Base-by-base conservation (phyloP, 139 green algal genomes). In the Deuterostichococcus epilithicus region DNA sequence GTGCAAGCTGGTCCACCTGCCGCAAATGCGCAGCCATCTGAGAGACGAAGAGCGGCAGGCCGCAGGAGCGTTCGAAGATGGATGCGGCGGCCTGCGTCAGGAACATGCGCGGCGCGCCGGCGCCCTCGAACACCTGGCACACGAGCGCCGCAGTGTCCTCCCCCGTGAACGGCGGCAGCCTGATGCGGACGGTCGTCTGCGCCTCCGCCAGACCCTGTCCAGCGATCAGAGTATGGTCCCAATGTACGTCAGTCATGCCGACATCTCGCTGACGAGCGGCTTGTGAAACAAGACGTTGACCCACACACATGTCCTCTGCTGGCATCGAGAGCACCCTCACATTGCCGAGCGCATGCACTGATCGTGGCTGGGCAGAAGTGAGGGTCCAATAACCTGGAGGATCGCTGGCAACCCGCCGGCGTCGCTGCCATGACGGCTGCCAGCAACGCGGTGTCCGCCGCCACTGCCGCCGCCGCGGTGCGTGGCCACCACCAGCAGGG, bases 21-120 rank as follows among this genome's bases (percentile, higher is more conserved):
- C 26, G 59, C 59, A 68, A 18, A n/a, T 68, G 26, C 15, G 26
- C 59, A n/a, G 26, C 59, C 59, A 68, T 68, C 76, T 81, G 70
- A 52, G 73, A 38, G 59, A 92, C 83, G 76, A 90, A 94, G 38
- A 90, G 76, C 36, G 90, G 90, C 80, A 93, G 85, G 63, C 90
- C 90, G 5, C 78, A 81, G 6, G 84, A 90, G 77, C 88, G 89
- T 82, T 93, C 90, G 81, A 82, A 88, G 34, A 94, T 73, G 44
- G 86, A 77, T 33, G 75, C 42, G 28, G 90, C 86, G n/a, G 88
- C 83, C 58, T 91, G 73, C 3, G 84, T 71, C 0, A 80, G 73
- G 77, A 87, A 85, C 75, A 76, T 75, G 42, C 68, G 72, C 39
- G 80, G 68, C 23, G 88, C 78, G 68, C 78, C 32, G 3, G 73